phyloP scores from a whole-genome alignment of 495 filamentous ascomycete species.

The Penicillium odoratum region DNA sequence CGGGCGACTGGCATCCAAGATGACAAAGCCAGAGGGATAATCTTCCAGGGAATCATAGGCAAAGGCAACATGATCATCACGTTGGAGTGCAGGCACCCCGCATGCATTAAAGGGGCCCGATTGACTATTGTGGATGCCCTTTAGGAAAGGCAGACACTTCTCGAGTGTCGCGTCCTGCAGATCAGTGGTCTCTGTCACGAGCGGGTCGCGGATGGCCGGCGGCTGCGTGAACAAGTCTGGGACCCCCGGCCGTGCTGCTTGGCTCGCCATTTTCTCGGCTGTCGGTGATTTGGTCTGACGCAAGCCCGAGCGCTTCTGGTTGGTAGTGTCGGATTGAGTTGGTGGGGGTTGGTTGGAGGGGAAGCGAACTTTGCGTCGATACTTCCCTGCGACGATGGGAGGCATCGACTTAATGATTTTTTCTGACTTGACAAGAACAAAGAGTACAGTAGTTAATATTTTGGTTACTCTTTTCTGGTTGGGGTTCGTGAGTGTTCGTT shows the following conservation, averaged over 20 bases:
- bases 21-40: conserved; percentile 65
- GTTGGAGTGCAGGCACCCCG: conserved; percentile 72
- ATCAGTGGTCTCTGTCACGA: conserved; percentile 66
- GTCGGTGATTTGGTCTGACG: conserved; percentile 5
- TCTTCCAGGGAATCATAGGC: conserved; percentile 63
- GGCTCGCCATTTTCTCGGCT: conserved; percentile 12
- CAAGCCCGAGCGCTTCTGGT: conserved; percentile 8
- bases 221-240: conserved; percentile 63
- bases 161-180: conserved; percentile 66
- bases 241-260: conserved; percentile 46
- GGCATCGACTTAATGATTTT: conserved; percentile 31
- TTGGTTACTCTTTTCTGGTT: not conserved
- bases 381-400: conserved; percentile 33
- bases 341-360: conserved; percentile 12
- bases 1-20: conserved; percentile 78
- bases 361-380: conserved; percentile 46
- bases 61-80: conserved; percentile 72
- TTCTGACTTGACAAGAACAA: conserved; percentile 1
- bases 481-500: not conserved
- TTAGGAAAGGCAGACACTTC: conserved; percentile 69
- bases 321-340: conserved; percentile 5
- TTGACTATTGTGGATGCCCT: conserved; percentile 37
- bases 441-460: not conserved
- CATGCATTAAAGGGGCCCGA: conserved; percentile 57
- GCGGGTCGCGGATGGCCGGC: conserved; percentile 64